Evolutionary conservation across 2,329 filamentous ascomycete genomes (phyloP), one percentile per base, ranked within the genome.

Genomic region (Shiraia sp.): DNA sequence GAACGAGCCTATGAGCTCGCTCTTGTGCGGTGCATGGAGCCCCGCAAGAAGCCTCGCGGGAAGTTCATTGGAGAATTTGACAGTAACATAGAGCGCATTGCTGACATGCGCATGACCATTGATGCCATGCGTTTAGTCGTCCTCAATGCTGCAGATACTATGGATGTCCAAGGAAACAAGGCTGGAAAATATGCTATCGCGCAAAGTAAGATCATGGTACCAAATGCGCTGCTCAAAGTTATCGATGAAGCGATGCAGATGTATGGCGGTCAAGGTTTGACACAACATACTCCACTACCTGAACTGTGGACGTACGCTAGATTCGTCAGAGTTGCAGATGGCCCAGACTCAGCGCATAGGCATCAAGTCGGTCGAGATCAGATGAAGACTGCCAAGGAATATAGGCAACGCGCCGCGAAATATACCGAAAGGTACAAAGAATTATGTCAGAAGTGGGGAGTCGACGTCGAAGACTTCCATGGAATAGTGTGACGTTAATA

Each of bases 231-330:
- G 13, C 59, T 66, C 30, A 68, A 66, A 40, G 63, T 72, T 28
- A 72, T 73, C 36, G 70, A 73, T 49, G 68, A 72, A 50, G 70
- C 68, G 23, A 73, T 72, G 68, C 71, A 72, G 48, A 63, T 73
- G 32, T 72, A 71, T 51, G 70, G 71, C 31, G 71, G 69, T 0
- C 66, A 71, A 47, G 71, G 71, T 6, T 40, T 73, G 10, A 73
- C 68, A 12, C 71, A 73, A 43, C 68, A 72, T 51, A 73, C 71
- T 3, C 65, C 69, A 1, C 50, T 73, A 34, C 69, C 71, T 6
- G 68, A 72, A 56, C 58, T 73, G 45, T 73, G 71, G 71, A 71
- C 71, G 17, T 72, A 72, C 55, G 70, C 71, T 2, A 41, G 71
- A 16, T 72, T 72, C 51, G 68, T 73, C 22, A 53, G 71, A 40